A percentile compares a stretch with the other conserved stretches of the same genome.
Evolutionary conservation across 805 yeast genomes (phyloP).

Genomic region (Metschnikowia arizonensis): DNA sequence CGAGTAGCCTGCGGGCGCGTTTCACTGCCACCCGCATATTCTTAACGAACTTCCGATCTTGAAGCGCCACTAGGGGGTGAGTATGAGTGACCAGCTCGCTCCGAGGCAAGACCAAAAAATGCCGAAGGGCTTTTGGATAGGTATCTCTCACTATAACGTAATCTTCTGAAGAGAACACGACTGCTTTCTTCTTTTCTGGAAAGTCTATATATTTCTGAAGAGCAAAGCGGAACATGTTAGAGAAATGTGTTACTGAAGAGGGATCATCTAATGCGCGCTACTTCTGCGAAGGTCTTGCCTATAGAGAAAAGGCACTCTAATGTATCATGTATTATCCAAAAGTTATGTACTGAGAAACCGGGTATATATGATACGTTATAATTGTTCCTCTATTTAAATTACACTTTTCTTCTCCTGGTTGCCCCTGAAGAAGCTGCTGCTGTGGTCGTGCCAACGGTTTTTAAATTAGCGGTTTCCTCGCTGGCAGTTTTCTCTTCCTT

Average conservation of each 20-base stretch:
- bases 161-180: conserved; percentile 47
- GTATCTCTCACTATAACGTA: conserved; percentile 56
- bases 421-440: background rate
- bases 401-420: conserved; percentile 16
- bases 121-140: conserved; percentile 61
- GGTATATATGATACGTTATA: background rate
- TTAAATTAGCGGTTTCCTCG: background rate
- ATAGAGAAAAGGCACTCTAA: background rate
- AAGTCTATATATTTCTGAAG: conserved; percentile 45
- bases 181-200: conserved; percentile 40
- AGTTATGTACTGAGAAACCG: background rate
- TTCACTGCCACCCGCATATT: conserved; percentile 31
- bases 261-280: background rate
- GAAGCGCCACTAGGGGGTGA: conserved; percentile 53
- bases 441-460: background rate
- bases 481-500: background rate
- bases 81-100: conserved; percentile 33
- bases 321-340: background rate
- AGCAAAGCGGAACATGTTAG: conserved; percentile 45
- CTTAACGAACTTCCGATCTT: conserved; percentile 24
- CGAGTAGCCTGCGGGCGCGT: conserved; percentile 30
- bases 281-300: background rate
- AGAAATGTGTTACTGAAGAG: background rate
- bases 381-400: background rate
- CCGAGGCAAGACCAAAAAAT: conserved; percentile 59